Base-by-base conservation (phyloP, 345 rosid species). In the Raphanus sativus region DNA sequence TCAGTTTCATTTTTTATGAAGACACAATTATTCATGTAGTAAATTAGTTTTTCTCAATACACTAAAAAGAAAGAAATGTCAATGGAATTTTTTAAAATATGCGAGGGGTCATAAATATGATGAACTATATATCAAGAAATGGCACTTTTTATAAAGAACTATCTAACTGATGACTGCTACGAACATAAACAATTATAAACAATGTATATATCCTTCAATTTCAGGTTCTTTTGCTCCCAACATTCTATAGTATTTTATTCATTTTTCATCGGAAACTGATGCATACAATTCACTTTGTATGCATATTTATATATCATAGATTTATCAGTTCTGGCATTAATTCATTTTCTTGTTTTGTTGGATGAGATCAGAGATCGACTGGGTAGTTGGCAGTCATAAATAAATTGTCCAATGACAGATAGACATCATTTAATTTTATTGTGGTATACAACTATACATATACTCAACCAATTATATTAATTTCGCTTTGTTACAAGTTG, bases 311-410 rank as follows among this genome's bases (percentile, higher is more conserved):
- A 33, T 29, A 71, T 11, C 29, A 4, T 75, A 42, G 5, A 11
- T 32, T 32, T 40, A 48, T 24, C 3, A 61, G 9, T 15, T 75
- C 13, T 36, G 38, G 5, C 12, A 26, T 34, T 29, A 59, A 32
- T 61, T 26, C 8, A 33, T 50, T 63, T 70, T 61, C 29, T 67
- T 68, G 67, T 52, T 38, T n/a, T 38, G 76, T 70, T 75, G 69
- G 80, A 75, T 72, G 71, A 42, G 68, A 71, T 60, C 74, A 15
- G 56, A 73, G 67, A 71, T 50, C 70, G 73, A 62, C 45, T 48
- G 78, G 86, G 74, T 85, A 81, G 91, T 84, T 86, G 88, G 87
- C 33, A 69, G 79, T 69, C 82, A 83, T 89, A 84, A 89, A 88
- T 88, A 38, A 50, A 48, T 66, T 70, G 83, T 81, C 81, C 84